These are phyloP conservation scores for Cutaneotrichosporon sp. DNA, from an alignment of 1,284 basidiomycete species.

Conservation along the genomic window DNA sequence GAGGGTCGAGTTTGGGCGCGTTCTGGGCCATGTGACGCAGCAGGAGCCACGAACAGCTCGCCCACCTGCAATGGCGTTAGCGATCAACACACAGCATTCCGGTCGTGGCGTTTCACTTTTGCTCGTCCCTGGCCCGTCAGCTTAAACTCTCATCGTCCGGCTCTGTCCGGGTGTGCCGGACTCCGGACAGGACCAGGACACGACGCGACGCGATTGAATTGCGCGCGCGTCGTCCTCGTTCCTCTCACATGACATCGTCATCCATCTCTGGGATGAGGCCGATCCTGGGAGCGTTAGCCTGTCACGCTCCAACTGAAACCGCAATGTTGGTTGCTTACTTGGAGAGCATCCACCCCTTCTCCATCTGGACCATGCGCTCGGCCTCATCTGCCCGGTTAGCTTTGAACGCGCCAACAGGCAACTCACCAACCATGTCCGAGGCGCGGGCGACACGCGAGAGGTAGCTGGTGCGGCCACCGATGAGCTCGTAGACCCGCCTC, in stretches of 20 bases:
- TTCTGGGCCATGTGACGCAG: conserved; percentile 64
- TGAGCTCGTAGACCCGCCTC: conserved; percentile 61
- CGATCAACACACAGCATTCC: not conserved
- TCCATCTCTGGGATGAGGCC: conserved; percentile 72
- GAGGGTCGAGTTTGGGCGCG: conserved; percentile 11
- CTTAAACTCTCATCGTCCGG: not conserved
- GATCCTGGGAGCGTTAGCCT: conserved; percentile 46
- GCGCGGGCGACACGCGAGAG: conserved; percentile 66
- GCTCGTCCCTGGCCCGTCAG: conserved; percentile 51
- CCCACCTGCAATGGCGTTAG: conserved; percentile 20
- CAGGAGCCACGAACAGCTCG: conserved; percentile 72
- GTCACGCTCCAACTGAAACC: conserved; percentile 1
- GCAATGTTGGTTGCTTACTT: conserved; percentile 34
- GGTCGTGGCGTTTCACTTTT: conserved; percentile 64
- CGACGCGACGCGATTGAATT: not conserved
- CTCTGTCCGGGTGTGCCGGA: conserved; percentile 2
- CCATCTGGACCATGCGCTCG: conserved; percentile 63
- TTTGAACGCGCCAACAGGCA: not conserved
- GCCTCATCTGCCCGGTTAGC: conserved; percentile 57
- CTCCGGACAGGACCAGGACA: not conserved
- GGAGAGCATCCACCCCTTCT: conserved; percentile 74
- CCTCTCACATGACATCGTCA: conserved; percentile 71
- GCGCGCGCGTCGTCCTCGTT: not conserved
- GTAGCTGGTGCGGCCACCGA: conserved; percentile 77
- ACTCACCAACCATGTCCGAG: conserved; percentile 60